phyloP scores from a whole-genome alignment of 805 yeast species.

The Saccharomycopsis babjevae region DNA sequence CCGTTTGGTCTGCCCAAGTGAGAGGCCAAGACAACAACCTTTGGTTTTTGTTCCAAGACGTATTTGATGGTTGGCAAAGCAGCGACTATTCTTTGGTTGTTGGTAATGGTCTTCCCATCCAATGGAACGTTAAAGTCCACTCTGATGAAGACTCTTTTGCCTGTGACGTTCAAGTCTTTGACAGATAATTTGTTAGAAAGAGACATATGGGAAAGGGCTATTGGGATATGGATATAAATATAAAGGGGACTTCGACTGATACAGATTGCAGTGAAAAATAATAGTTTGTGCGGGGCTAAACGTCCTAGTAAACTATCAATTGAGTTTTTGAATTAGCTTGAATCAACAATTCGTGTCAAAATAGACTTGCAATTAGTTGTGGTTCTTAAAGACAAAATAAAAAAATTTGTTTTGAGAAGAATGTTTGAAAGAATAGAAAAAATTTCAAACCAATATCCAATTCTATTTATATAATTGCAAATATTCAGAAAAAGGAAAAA shows the following conservation, averaged over 20 bases:
- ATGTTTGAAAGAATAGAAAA: not conserved
- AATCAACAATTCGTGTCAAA: no score
- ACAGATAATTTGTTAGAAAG: conserved; percentile 88
- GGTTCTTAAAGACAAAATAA: no score
- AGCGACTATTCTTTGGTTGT: conserved; percentile 99
- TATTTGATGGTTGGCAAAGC: conserved; percentile 97
- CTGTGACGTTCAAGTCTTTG: conserved; percentile 75
- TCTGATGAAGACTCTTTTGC: conserved; percentile 96
- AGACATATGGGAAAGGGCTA: conserved; percentile 48
- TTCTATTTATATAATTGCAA: not conserved
- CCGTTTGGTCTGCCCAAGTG: conserved; percentile 99
- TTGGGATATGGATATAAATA: not conserved
- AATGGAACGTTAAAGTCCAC: conserved; percentile 94
- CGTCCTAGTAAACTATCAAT: no score
- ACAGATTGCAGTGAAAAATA: not conserved
- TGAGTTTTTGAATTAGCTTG: no score
- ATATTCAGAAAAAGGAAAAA: not conserved
- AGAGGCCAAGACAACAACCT: conserved; percentile 85
- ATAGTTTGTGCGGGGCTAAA: not conserved
- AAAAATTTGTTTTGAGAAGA: not conserved
- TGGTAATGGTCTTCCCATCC: conserved; percentile 94
- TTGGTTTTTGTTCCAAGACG: conserved; percentile 85
- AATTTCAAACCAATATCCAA: not conserved
- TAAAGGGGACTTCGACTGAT: not conserved
- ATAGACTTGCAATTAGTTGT: no score